Percentiles rank a stretch among this genome's conserved stretches.
Conservation (phyloP, 805 yeast genomes). For the Zygosaccharomyces rouxii region DNA sequence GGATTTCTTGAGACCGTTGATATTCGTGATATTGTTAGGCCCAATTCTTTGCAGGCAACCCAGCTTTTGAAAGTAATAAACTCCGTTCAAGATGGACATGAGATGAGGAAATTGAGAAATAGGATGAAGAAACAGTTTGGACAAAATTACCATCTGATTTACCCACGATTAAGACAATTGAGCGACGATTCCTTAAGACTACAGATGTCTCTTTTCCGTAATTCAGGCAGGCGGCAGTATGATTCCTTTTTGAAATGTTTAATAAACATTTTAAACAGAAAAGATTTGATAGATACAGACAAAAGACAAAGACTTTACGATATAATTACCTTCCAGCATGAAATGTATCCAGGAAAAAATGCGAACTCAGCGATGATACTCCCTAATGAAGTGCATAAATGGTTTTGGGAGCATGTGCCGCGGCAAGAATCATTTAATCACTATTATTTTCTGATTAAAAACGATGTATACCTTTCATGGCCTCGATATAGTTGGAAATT, state of each 20-base stretch:
- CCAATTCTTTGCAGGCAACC: conserved; percentile 5
- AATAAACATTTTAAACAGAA: conserved; percentile 2
- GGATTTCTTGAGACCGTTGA: conserved; percentile 2
- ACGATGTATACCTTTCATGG: conserved; percentile 21
- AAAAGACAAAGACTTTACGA: conserved; percentile 18
- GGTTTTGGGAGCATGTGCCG: conserved; percentile 26
- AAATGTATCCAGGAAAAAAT: conserved; percentile 15
- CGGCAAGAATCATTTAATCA: conserved; percentile 21
- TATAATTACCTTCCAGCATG: conserved; percentile 20
- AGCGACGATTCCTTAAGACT: conserved; percentile 8
- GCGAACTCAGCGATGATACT: conserved; percentile 14
- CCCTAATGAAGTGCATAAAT: conserved; percentile 24
- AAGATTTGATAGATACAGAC: neutral
- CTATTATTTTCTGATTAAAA: conserved; percentile 25
- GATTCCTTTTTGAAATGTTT: conserved; percentile 10
- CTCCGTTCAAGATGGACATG: conserved; percentile 7
- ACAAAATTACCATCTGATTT: conserved; percentile 7
- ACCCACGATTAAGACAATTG: conserved; percentile 2
- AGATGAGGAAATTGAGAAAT: conserved; percentile 16
- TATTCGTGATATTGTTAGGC: conserved; percentile 1
- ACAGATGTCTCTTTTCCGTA: conserved; percentile 15
- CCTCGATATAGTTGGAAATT: conserved; percentile 13
- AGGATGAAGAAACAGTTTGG: conserved; percentile 13
- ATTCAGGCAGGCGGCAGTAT: conserved; percentile 15
- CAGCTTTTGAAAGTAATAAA: conserved; percentile 7